Conservation (phyloP, 208 protist genomes). For the Leishmania arabica region DNA sequence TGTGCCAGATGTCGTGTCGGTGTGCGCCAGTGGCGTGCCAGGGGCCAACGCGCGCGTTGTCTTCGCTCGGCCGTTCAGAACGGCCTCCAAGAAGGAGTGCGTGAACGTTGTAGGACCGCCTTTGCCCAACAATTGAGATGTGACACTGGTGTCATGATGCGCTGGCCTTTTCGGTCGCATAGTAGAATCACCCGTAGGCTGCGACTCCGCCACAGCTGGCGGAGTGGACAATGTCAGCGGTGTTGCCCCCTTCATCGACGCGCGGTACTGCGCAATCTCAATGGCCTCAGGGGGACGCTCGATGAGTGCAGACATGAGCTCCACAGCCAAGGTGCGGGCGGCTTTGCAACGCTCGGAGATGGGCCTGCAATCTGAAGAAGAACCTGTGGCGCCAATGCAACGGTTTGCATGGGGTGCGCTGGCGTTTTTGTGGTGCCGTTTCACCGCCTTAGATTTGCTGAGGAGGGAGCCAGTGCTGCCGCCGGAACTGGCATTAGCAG, state of each 20-base stretch:
- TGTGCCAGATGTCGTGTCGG: neutral
- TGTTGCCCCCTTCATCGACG: neutral
- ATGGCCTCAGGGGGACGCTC: constrained; percentile 35
- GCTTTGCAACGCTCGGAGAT: constrained; percentile 36
- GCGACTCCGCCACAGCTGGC: neutral
- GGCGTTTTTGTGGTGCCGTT: neutral
- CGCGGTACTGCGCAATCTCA: constrained; percentile 28
- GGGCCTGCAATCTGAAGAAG: neutral
- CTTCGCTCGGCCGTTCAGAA: constrained; percentile 15
- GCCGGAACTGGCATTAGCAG: neutral
- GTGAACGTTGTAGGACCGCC: neutral
- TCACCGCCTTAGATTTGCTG: constrained; percentile 1
- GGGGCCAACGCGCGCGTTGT: neutral
- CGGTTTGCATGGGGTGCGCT: neutral
- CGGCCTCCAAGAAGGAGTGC: constrained; percentile 24
- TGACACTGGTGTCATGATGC: neutral
- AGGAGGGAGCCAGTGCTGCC: neutral
- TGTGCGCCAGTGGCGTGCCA: neutral
- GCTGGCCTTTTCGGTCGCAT: neutral
- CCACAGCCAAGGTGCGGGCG: constrained; percentile 45
- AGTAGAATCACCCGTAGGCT: neutral
- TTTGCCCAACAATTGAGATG: neutral
- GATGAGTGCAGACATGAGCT: constrained; percentile 61
- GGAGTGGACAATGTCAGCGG: constrained; percentile 1
- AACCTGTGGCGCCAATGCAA: neutral